Percentiles rank a stretch among this genome's conserved stretches.
These are phyloP conservation scores for Cordyceps cicadae DNA, from an alignment of 2,329 filamentous ascomycete genomes.

Conservation along the genomic window DNA sequence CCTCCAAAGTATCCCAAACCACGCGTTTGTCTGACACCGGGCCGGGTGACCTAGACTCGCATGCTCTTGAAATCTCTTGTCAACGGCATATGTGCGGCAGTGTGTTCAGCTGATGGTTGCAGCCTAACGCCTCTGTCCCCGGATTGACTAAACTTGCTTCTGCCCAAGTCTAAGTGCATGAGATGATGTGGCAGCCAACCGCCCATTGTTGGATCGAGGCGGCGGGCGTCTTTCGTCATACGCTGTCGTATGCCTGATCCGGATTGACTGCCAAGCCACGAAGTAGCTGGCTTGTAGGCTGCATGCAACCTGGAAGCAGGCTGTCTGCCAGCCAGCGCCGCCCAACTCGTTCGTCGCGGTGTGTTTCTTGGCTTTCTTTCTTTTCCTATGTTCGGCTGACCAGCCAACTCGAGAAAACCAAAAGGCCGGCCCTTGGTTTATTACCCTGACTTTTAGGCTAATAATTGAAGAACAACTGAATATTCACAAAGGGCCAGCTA, in stretches of 20 bases:
- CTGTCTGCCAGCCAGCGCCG: background rate
- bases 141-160: no score
- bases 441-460: background rate
- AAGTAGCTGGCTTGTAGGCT: background rate
- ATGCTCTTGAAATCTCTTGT: background rate
- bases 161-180: no score
- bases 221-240: background rate
- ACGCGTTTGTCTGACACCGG: conserved; percentile 7
- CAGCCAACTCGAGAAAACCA: background rate
- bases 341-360: conserved; percentile 1
- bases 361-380: background rate
- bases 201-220: background rate
- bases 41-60: background rate
- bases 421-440: background rate
- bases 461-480: background rate
- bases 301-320: background rate
- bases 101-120: background rate
- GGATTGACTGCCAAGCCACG: background rate
- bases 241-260: conserved; percentile 1
- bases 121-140: background rate
- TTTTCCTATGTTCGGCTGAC: background rate
- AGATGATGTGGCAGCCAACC: background rate
- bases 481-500: background rate
- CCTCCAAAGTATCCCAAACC: background rate
- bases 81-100: background rate